Percentiles rank a stretch among this genome's conserved stretches.
Evolutionary conservation across 2,329 filamentous ascomycete species (phyloP).

Genomic region (Verticillium zaregamsianum): DNA sequence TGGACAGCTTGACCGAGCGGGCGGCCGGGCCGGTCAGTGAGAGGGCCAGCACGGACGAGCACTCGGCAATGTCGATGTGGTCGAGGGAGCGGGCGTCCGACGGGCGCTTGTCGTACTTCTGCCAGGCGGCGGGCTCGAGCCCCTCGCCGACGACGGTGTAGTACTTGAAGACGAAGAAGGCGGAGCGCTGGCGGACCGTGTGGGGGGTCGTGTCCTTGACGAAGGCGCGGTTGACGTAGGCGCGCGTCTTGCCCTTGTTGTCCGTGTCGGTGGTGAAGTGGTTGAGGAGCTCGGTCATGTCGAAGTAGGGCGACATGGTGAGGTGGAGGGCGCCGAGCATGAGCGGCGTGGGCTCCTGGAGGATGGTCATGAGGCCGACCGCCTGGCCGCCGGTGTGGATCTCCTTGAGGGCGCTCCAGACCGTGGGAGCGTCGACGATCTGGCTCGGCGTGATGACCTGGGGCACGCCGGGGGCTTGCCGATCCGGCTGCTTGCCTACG

Average conservation of each 20-base stretch:
- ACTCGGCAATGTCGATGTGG: constrained; percentile 57
- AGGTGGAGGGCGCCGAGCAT: constrained; percentile 56
- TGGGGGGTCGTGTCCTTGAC: constrained; percentile 26
- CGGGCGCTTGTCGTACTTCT: constrained; percentile 46
- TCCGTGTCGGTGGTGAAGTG: constrained; percentile 46
- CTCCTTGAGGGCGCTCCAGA: constrained; percentile 36
- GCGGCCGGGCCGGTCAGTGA: constrained; percentile 49
- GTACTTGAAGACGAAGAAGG: constrained; percentile 63
- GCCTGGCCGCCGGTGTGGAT: constrained; percentile 33
- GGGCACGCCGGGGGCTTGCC: background rate
- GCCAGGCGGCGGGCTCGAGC: constrained; percentile 56
- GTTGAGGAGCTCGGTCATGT: constrained; percentile 57
- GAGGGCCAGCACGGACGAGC: constrained; percentile 55
- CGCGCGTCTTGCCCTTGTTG: constrained; percentile 38
- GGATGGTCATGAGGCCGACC: constrained; percentile 54
- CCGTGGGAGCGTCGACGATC: constrained; percentile 32
- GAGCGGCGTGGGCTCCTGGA: constrained; percentile 57
- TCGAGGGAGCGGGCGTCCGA: constrained; percentile 31
- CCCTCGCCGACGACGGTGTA: constrained; percentile 56
- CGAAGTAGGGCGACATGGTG: constrained; percentile 52
- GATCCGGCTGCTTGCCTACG: constrained; percentile 9
- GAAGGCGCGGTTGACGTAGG: constrained; percentile 48
- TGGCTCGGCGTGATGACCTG: constrained; percentile 27
- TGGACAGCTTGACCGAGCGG: constrained; percentile 42
- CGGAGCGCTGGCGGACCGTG: constrained; percentile 46